A percentile compares a stretch with the other conserved stretches of the same genome.
Conservation (phyloP, 192 early-diverging fungal species). For the Coemansia sp. region DNA sequence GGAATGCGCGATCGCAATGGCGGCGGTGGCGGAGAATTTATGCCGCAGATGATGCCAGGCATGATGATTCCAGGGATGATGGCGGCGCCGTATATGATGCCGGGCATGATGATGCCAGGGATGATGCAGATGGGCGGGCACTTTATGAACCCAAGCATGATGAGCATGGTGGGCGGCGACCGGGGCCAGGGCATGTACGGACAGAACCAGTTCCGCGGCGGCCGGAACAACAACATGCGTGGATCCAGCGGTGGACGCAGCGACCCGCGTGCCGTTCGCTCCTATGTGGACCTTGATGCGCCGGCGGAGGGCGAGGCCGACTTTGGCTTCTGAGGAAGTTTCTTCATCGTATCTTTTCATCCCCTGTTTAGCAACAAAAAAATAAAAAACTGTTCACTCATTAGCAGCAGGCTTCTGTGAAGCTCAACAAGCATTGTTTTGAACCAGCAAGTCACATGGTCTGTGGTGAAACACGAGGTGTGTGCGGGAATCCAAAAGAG, state of each 20-base stretch:
- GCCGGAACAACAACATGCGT: constrained; percentile 13
- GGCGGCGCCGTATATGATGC: constrained; percentile 46
- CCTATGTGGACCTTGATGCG: constrained; percentile 86
- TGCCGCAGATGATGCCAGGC: constrained; percentile 50
- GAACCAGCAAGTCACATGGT: too few species aligned
- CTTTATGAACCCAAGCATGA: constrained; percentile 44
- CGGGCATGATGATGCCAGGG: constrained; percentile 37
- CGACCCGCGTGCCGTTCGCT: constrained; percentile 78
- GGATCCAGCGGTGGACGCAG: constrained; percentile 12
- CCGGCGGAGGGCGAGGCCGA: constrained; percentile 77
- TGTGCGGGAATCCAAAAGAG: too few species aligned
- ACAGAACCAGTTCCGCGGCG: constrained; percentile 26
- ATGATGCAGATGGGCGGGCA: constrained; percentile 56
- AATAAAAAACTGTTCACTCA: too few species aligned
- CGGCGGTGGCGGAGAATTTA: constrained; percentile 19
- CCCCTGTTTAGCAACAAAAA: too few species aligned
- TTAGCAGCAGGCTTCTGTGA: too few species aligned
- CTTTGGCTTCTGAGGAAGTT: constrained; percentile 43
- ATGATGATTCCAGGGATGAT: constrained; percentile 57
- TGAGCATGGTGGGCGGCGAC: constrained; percentile 46
- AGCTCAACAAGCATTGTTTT: not conserved
- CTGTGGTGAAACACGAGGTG: too few species aligned
- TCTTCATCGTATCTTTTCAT: too few species aligned
- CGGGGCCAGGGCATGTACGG: constrained; percentile 41
- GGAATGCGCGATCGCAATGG: constrained; percentile 31